Base-by-base conservation (phyloP, 2,329 filamentous ascomycete genomes). In the Alternaria conjuncta region DNA sequence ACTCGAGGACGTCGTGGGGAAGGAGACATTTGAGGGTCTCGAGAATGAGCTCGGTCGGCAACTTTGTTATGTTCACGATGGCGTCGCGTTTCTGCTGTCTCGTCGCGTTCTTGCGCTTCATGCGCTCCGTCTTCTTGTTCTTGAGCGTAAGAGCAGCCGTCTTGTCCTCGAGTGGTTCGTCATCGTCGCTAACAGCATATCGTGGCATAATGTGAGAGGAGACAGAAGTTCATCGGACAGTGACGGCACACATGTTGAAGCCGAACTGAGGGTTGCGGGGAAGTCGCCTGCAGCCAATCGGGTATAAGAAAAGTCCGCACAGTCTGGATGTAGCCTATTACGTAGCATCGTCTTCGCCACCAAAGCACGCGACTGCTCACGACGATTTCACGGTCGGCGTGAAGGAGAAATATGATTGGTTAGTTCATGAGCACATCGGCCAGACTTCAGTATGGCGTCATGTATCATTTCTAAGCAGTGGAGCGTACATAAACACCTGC, bases 1-100 rank as follows among this genome's bases (percentile, higher is more conserved):
- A 76, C 2, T 69, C 78, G 68, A 86, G 81, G 20, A 88, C 68
- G 46, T 88, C 86, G 75, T 82, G 84, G 0, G 87, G 86, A 0
- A 68, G 77, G 9, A 87, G 77, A 18, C 81, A 71, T n/a, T 74
- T 70, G 2, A 88, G 63, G 15, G 87, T 82, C 41, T 83, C 79
- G 26, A 85, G 72, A 4, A 88, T 63, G 2, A 89, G 75, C 71
- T 89, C 87, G 15, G 83, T 82, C 0, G 87, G 87, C 0, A 89
- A 79, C 63, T 84, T 81, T 21, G 84, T 67, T 11, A 87, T 74
- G 20, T 68, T 79, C 30, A 72, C 71, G 11, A 73, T 69, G 56
- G 74, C 74, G 28, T 79, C 76, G 18, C 67, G 75, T 30, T 77
- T 71, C 53, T 69, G 65, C 28, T 76, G 69, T 43, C 73, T 72